Evolutionary conservation across 2,329 filamentous ascomycete species (phyloP).

Genomic region (Aspergillus fijiensis): DNA sequence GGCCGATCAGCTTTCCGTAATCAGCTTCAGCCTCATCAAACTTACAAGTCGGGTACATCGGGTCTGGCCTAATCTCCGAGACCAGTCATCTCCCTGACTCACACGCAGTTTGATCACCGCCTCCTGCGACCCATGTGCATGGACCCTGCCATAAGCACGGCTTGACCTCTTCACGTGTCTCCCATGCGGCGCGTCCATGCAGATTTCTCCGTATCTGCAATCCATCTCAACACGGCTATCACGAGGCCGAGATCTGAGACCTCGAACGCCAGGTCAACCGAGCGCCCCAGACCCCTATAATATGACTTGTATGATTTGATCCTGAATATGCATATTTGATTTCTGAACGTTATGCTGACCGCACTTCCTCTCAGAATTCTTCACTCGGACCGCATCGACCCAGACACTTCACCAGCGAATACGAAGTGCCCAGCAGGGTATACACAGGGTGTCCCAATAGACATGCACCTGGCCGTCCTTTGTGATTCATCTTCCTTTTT

Average conservation of each 20-base stretch:
- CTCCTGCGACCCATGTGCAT: background rate
- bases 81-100: background rate
- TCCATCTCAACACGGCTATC: background rate
- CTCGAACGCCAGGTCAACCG: background rate
- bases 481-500: background rate
- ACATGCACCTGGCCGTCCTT: background rate
- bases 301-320: background rate
- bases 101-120: background rate
- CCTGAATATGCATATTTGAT: background rate
- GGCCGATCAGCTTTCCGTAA: too few species aligned
- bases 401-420: background rate
- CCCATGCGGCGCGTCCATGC: background rate
- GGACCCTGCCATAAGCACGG: background rate
- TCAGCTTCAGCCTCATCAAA: background rate
- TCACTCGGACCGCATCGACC: background rate
- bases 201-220: background rate
- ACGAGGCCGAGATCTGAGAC: background rate
- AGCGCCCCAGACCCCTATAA: background rate
- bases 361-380: background rate
- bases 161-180: background rate
- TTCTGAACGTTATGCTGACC: background rate
- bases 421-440: background rate
- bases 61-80: background rate
- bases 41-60: background rate
- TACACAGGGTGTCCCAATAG: background rate